Conservation (phyloP, 2,329 filamentous ascomycete genomes). For the Mollisiaceae sp. region DNA sequence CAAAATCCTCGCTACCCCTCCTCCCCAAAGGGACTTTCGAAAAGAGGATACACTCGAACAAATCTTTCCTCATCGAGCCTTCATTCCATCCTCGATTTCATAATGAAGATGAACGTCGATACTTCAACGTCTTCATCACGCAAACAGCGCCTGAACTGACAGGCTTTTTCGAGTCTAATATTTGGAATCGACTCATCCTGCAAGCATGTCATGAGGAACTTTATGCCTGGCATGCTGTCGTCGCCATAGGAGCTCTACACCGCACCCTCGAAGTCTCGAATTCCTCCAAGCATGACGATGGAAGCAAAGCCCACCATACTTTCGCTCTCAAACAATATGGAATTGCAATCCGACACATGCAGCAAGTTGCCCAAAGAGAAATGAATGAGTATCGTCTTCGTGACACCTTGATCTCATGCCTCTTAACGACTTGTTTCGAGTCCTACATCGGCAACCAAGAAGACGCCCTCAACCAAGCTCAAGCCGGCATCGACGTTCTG, state of each 20-base stretch:
- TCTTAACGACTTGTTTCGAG: slow-evolving; percentile 24
- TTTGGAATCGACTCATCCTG: slow-evolving; percentile 14
- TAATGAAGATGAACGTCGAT: slow-evolving; percentile 12
- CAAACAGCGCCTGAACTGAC: slow-evolving; percentile 16
- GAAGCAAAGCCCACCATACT: slow-evolving; percentile 11
- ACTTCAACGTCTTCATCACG: slow-evolving; percentile 15
- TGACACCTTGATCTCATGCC: slow-evolving; percentile 17
- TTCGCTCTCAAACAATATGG: slow-evolving; percentile 22
- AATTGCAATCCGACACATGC: slow-evolving; percentile 16
- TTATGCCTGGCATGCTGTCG: slow-evolving; percentile 16
- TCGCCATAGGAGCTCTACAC: slow-evolving; percentile 19
- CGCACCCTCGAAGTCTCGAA: slow-evolving; percentile 11
- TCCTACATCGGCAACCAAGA: slow-evolving; percentile 24
- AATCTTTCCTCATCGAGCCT: background rate
- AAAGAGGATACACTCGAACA: background rate
- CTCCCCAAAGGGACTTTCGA: background rate
- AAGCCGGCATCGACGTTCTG: slow-evolving; percentile 17
- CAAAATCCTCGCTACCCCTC: background rate
- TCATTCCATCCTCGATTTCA: background rate
- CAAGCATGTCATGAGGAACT: slow-evolving; percentile 11
- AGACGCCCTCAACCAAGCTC: slow-evolving; percentile 16
- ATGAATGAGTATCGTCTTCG: slow-evolving; percentile 10
- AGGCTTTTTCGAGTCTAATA: slow-evolving; percentile 14
- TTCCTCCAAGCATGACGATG: background rate
- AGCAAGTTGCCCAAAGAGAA: background rate